Percentiles rank a stretch among this genome's conserved stretches.
Evolutionary conservation across 2,329 filamentous ascomycete genomes (phyloP).

Genomic region (Ceratocystis destructans): DNA sequence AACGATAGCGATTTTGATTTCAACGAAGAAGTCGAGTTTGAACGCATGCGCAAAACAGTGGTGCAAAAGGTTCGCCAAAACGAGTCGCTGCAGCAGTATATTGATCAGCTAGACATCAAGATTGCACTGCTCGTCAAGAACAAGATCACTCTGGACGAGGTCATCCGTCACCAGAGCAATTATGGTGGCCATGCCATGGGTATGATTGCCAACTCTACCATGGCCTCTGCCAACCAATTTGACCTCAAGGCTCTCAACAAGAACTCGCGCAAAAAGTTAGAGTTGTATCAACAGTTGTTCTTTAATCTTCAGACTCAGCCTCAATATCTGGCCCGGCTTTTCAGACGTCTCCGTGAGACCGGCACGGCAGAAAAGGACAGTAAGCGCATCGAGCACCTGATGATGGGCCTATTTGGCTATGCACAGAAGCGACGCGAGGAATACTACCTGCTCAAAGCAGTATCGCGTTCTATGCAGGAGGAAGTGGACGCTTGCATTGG

Average conservation of each 20-base stretch:
- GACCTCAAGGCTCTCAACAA: constrained; percentile 97
- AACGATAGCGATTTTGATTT: constrained; percentile 99
- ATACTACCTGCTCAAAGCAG: constrained; percentile 85
- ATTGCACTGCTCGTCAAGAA: constrained; percentile 97
- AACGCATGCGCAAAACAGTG: constrained; percentile 84
- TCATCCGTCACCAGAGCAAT: constrained; percentile 91
- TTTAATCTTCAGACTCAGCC: constrained; percentile 95
- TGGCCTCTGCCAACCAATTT: constrained; percentile 79
- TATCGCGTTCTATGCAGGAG: constrained; percentile 69
- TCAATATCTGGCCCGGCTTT: constrained; percentile 80
- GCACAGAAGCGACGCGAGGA: constrained; percentile 94
- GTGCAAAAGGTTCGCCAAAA: constrained; percentile 96
- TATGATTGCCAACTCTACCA: constrained; percentile 75
- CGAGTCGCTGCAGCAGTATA: constrained; percentile 93
- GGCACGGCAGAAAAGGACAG: constrained; percentile 81
- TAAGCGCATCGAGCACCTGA: constrained; percentile 80
- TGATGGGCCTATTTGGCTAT: constrained; percentile 95
- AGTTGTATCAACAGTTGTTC: constrained; percentile 94
- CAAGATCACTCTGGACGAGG: constrained; percentile 97
- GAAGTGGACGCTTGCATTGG: constrained; percentile 62
- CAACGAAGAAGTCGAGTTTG: constrained; percentile 95
- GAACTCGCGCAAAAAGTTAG: constrained; percentile 84
- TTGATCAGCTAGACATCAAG: constrained; percentile 97
- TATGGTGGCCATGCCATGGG: constrained; percentile 81
- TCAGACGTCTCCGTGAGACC: constrained; percentile 69